Base-by-base conservation (phyloP, 2,329 filamentous ascomycete genomes). In the Xylaria arbuscula region DNA sequence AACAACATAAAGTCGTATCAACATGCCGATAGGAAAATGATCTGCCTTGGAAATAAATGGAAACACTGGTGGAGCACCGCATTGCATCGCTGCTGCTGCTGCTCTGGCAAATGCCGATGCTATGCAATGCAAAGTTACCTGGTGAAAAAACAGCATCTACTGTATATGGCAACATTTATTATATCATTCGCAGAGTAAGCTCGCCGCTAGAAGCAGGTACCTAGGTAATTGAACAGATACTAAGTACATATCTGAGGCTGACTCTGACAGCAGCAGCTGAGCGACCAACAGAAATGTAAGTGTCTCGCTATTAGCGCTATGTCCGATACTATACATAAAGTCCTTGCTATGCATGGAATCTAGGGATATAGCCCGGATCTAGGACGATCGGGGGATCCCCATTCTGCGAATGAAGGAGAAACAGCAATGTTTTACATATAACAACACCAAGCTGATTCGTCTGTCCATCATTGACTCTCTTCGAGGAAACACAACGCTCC, bases 61-160 rank as follows among this genome's bases (percentile, higher is more conserved):
- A 62, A 63, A 28, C 36, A 3, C 59, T 8, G 42, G 64, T 67
- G 64, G 64, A 63, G 64, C 59, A 50, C 22, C 38, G 64, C 47
- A 45, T 13, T 36, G 24, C 24, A 47, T 42, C 5, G 4, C 42
- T 15, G 6, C 36, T 11, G 9, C 36, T 51, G 3, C 48, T 51
- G 48, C 1, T 28, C 11, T 19, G 51, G n/a, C 10, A 38, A 55
- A 36, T 55, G 51, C 32, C 51, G 51, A 55, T 22, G 32, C 11
- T 10, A 55, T 38, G 32, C 38, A 55, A 36, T 22, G 51, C 17
- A 55, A 54, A 11, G 51, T n/a, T 45, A n/a, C 3, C 15, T 45
- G 19, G 19, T 19, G 6, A 22, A 50, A 19, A 11, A 34, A 15
- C 45, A 1, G 9, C 7, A 19, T 22, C 8, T 47, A 22, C n/a